These are phyloP conservation scores for Lactarius indigo DNA, from an alignment of 768 basidiomycete species.

Conservation along the genomic window DNA sequence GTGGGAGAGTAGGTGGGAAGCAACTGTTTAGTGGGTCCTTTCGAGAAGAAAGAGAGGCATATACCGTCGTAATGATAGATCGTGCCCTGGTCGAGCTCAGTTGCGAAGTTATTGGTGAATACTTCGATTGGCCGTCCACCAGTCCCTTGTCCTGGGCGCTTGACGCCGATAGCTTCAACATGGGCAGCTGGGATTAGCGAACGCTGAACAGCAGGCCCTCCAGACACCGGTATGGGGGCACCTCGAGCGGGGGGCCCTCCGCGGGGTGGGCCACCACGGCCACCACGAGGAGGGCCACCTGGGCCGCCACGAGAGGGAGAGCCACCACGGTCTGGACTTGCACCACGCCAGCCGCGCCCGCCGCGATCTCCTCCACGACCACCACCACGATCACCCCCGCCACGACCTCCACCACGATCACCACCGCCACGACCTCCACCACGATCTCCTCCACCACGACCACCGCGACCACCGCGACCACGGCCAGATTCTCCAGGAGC, in stretches of 20 bases:
- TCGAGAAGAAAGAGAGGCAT: constrained; percentile 28
- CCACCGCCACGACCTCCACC: not conserved
- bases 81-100: constrained; percentile 54
- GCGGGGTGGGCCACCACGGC: constrained; percentile 28
- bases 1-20: not conserved
- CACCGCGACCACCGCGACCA: not conserved
- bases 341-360: not conserved
- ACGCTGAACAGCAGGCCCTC: constrained; percentile 2
- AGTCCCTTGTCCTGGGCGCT: constrained; percentile 59
- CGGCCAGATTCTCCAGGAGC: not conserved
- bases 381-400: not conserved
- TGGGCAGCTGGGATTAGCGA: constrained; percentile 37
- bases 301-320: constrained; percentile 11
- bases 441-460: not conserved
- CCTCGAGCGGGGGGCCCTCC: constrained; percentile 34
- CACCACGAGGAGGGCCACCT: constrained; percentile 34
- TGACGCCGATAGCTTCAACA: constrained; percentile 60
- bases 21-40: not conserved
- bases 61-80: constrained; percentile 81
- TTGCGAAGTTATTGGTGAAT: constrained; percentile 59
- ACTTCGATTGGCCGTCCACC: constrained; percentile 46
- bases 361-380: constrained; percentile 2
- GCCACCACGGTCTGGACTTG: constrained; percentile 1
- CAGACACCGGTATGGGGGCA: constrained; percentile 25
- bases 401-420: not conserved